phyloP scores from a whole-genome alignment of 352 stramenopile species.

The Phytopythium chamaehyphon region DNA sequence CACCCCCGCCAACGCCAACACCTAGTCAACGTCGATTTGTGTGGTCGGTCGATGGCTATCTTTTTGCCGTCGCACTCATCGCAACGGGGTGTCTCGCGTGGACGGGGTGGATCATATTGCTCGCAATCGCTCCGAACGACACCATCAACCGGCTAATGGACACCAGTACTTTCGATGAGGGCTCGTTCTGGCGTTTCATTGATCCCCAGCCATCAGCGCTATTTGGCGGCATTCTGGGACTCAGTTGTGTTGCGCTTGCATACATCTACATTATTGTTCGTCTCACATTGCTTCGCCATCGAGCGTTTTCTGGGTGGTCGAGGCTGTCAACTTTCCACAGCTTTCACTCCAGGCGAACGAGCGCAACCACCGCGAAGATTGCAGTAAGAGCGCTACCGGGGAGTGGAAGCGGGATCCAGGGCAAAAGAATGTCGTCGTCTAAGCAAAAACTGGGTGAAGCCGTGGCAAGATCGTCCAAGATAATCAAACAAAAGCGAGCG shows the following conservation, averaged over 20 bases:
- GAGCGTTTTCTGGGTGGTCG: no score
- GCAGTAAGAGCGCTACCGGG: no score
- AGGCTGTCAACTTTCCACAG: background rate
- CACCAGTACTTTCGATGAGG: conserved; percentile 7
- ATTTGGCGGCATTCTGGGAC: background rate
- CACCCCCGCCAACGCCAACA: no score
- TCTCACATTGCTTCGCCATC: background rate
- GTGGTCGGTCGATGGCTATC: no score
- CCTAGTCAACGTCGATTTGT: no score
- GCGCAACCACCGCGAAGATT: background rate
- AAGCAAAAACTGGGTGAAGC: no score
- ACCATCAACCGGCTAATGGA: conserved; percentile 11
- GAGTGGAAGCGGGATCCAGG: no score
- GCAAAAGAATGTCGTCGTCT: no score
- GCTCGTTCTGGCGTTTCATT: conserved; percentile 11
- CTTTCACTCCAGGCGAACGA: no score
- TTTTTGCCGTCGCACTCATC: background rate
- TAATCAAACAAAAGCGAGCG: no score
- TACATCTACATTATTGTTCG: conserved; percentile 4
- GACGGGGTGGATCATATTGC: conserved; percentile 8
- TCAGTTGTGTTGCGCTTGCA: background rate
- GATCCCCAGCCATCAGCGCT: background rate
- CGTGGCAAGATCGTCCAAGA: no score
- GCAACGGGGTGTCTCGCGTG: conserved; percentile 7
- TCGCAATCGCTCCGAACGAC: conserved; percentile 8